phyloP scores from a whole-genome alignment of 148 eudicot genomes.

The Mesembryanthemum crystallinum region DNA sequence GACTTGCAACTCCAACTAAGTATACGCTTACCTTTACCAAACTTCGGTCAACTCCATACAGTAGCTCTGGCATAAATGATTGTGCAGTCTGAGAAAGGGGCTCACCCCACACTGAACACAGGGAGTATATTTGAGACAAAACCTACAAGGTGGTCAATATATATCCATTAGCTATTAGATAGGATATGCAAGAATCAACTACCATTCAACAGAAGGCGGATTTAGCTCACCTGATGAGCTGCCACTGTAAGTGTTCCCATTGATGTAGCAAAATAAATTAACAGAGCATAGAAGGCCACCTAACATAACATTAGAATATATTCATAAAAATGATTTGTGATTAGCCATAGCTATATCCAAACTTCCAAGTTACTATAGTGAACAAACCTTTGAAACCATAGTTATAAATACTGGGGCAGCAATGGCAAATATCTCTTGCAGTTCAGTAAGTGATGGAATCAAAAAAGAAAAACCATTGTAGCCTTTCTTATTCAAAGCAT shows the following conservation, averaged over 20 bases:
- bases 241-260: conserved; percentile 85
- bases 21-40: conserved; percentile 51
- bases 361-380: not conserved
- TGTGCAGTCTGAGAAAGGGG: conserved; percentile 98
- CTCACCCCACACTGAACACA: conserved; percentile 88
- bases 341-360: not conserved
- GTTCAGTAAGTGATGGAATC: conserved; percentile 59
- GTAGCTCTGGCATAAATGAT: conserved; percentile 93
- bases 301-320: conserved; percentile 16
- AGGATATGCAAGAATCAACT: not conserved
- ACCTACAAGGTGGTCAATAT: conserved; percentile 45
- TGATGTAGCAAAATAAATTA: conserved; percentile 83
- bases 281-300: conserved; percentile 73
- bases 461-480: conserved; percentile 68
- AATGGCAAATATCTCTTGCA: conserved; percentile 56
- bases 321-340: conserved; percentile 10
- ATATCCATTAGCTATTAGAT: not conserved
- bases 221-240: conserved; percentile 81
- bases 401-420: conserved; percentile 89
- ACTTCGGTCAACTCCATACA: conserved; percentile 71
- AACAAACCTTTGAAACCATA: conserved; percentile 80
- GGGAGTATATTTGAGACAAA: conserved; percentile 57
- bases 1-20: not conserved
- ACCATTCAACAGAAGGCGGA: not conserved
- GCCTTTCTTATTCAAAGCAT: conserved; percentile 72